phyloP scores from a whole-genome alignment of 257 asterid genomes.

The Marsdenia floribunda region DNA sequence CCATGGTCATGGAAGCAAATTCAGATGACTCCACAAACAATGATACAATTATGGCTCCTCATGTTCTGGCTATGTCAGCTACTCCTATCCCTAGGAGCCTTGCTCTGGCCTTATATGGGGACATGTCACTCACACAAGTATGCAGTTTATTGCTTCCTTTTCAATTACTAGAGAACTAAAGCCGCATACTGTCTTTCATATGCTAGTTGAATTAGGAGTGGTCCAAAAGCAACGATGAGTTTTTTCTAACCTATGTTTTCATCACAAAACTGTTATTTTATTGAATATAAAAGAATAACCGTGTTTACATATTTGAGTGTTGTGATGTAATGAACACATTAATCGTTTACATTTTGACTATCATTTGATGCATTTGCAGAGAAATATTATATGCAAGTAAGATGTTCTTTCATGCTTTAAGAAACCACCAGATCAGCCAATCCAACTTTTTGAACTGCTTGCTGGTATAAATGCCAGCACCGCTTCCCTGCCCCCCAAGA shows the following conservation, averaged over 20 bases:
- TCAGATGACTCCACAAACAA: slow-evolving; percentile 37
- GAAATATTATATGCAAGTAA: not conserved
- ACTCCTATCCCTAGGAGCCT: slow-evolving; percentile 97
- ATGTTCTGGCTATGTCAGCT: slow-evolving; percentile 95
- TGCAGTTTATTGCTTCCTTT: slow-evolving; percentile 22
- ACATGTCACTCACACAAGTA: slow-evolving; percentile 96
- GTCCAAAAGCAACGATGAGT: not conserved
- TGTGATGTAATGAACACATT: not conserved
- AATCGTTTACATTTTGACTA: not conserved
- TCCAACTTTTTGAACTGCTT: not conserved
- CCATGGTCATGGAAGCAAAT: slow-evolving; percentile 42
- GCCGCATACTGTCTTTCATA: not conserved
- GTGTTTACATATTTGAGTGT: not conserved
- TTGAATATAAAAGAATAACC: not conserved
- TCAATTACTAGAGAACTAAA: slow-evolving; percentile 5
- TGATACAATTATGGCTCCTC: slow-evolving; percentile 72
- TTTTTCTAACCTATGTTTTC: not conserved
- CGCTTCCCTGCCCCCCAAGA: not conserved
- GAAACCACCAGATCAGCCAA: not conserved
- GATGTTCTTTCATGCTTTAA: not conserved
- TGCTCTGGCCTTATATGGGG: slow-evolving; percentile 93
- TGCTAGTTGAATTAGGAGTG: not conserved
- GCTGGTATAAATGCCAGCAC: not conserved
- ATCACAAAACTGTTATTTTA: not conserved
- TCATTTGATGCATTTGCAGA: not conserved